Evolutionary conservation across 805 yeast genomes (phyloP).

Genomic region (Candida andamanensis): DNA sequence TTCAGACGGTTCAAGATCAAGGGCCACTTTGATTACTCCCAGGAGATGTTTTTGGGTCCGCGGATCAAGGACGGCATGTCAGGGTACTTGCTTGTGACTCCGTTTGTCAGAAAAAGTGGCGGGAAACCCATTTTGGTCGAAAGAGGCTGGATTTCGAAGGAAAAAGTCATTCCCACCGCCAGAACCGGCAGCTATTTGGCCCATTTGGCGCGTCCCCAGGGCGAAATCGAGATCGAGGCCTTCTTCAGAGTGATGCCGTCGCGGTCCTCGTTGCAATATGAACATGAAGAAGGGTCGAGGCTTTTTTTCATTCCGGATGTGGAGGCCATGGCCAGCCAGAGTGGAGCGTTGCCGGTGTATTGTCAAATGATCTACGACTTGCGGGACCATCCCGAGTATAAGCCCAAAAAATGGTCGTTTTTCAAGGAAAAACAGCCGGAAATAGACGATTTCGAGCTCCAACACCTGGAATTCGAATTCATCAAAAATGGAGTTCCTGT

Average conservation of each 20-base stretch:
- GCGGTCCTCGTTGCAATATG: conserved; percentile 62
- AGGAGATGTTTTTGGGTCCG: conserved; percentile 92
- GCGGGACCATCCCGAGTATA: conserved; percentile 57
- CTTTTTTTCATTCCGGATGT: conserved; percentile 79
- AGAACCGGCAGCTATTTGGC: conserved; percentile 48
- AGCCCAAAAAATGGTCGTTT: conserved; percentile 14
- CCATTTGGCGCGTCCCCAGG: conserved; percentile 69
- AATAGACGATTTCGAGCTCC: conserved; percentile 26
- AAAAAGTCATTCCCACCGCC: conserved; percentile 49
- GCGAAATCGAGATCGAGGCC: conserved; percentile 67
- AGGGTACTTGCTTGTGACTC: conserved; percentile 80
- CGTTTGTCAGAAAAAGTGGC: conserved; percentile 69
- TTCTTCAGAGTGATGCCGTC: conserved; percentile 65
- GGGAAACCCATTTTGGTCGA: conserved; percentile 77
- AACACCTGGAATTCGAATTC: conserved; percentile 48
- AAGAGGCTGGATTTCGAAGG: conserved; percentile 88
- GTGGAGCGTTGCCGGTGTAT: conserved; percentile 67
- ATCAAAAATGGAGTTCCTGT: conserved; percentile 83
- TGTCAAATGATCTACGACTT: conserved; percentile 68
- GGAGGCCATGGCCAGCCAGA: conserved; percentile 67
- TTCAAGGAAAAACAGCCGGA: background rate
- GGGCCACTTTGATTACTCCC: conserved; percentile 77
- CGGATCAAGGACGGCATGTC: conserved; percentile 59
- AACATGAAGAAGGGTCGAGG: conserved; percentile 60
- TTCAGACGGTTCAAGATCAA: conserved; percentile 71